phyloP scores from a whole-genome alignment of 192 early-diverging fungal genomes.

The Irineochytrium annulatum region DNA sequence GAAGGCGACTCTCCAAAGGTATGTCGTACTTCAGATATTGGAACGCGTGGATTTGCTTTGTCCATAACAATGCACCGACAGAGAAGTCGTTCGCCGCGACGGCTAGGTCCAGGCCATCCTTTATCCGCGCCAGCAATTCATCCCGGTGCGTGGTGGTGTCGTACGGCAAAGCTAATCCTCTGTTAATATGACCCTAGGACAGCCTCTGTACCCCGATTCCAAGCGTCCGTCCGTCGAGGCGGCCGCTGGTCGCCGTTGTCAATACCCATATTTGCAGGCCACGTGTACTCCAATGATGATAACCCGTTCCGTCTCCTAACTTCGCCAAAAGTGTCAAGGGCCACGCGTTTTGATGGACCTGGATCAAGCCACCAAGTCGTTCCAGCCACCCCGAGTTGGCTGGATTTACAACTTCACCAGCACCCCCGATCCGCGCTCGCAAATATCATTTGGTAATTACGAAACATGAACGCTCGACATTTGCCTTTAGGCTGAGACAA shows the following conservation, averaged over 20 bases:
- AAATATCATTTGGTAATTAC: no score
- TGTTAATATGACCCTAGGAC: background rate
- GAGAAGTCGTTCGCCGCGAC: background rate
- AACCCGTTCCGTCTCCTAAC: no score
- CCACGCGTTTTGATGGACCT: no score
- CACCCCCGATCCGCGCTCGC: no score
- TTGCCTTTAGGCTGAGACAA: no score
- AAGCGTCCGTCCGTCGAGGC: background rate
- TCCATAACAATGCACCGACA: background rate
- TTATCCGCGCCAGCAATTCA: background rate
- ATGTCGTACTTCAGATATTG: slow-evolving; percentile 50
- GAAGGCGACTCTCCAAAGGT: slow-evolving; percentile 49
- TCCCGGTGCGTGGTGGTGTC: background rate
- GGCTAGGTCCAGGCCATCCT: background rate
- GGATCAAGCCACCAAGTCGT: no score
- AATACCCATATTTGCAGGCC: no score
- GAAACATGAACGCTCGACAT: no score
- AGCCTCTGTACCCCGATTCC: background rate
- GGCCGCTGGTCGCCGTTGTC: background rate
- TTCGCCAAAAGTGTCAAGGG: no score
- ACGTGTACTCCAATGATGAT: no score
- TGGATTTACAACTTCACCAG: no score
- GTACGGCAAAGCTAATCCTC: background rate
- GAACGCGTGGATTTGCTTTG: background rate
- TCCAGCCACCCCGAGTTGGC: no score